phyloP scores from a whole-genome alignment of 768 basidiomycete genomes.

The Mycena latifolia region DNA sequence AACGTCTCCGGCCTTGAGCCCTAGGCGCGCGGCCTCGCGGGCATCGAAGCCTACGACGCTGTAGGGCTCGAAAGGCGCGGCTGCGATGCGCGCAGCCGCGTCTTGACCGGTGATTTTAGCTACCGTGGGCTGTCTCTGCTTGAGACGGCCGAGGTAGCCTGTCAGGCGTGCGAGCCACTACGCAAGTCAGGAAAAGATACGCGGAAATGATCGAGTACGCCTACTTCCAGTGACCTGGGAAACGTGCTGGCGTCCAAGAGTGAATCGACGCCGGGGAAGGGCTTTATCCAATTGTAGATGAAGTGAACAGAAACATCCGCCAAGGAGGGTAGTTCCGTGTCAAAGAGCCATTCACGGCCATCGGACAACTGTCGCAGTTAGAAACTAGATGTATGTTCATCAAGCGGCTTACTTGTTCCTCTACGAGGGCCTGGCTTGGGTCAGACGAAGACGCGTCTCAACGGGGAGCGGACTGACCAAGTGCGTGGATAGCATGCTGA shows the following conservation, averaged over 20 bases:
- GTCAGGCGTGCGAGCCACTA: conserved; percentile 64
- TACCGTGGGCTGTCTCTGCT: conserved; percentile 41
- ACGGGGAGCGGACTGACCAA: conserved; percentile 49
- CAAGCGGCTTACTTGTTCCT: conserved; percentile 40
- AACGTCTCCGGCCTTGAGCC: conserved; percentile 50
- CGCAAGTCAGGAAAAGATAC: conserved; percentile 4
- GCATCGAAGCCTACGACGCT: conserved; percentile 59
- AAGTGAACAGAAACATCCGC: conserved; percentile 68
- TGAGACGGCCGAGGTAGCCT: conserved; percentile 46
- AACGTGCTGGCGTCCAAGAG: conserved; percentile 54
- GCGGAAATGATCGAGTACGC: conserved; percentile 16
- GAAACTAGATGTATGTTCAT: conserved; percentile 11
- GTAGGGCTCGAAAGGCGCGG: conserved; percentile 52
- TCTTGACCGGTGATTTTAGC: conserved; percentile 50
- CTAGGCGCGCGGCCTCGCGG: conserved; percentile 56
- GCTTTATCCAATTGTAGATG: conserved; percentile 57
- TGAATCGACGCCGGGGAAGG: conserved; percentile 48
- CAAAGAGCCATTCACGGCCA: conserved; percentile 68
- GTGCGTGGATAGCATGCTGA: conserved; percentile 60
- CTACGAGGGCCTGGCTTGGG: conserved; percentile 45
- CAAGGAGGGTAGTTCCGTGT: conserved; percentile 63
- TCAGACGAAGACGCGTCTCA: background rate
- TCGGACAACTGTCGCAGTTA: conserved; percentile 53
- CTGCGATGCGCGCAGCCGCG: conserved; percentile 57
- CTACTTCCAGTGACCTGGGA: conserved; percentile 57